Conservation (phyloP, 345 rosid species). For the Microthlaspi erraticum region DNA sequence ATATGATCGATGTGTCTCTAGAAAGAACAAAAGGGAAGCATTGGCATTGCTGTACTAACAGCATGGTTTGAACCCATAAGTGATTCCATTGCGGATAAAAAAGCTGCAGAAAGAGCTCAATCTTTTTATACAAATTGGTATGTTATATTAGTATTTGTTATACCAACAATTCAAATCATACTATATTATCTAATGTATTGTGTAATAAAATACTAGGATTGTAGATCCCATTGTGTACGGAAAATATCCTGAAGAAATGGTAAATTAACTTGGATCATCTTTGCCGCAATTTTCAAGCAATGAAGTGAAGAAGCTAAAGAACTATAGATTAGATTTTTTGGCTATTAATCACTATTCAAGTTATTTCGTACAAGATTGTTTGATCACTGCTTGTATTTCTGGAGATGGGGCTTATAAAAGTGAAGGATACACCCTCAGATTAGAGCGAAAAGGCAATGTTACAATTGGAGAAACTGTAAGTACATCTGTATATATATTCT, state of each 20-base stretch:
- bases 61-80: conserved; percentile 73
- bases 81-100: conserved; percentile 53
- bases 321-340: conserved; percentile 57
- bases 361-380: conserved; percentile 65
- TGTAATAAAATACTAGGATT: conserved; percentile 50
- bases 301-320: conserved; percentile 50
- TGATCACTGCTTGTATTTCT: conserved; percentile 50
- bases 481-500: background rate
- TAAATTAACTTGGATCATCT: conserved; percentile 51
- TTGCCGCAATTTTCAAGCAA: conserved; percentile 58
- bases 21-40: conserved; percentile 62
- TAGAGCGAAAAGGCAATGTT: conserved; percentile 49
- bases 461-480: conserved; percentile 65
- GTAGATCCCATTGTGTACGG: conserved; percentile 66
- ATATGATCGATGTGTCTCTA: conserved; percentile 18
- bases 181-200: background rate
- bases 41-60: conserved; percentile 68
- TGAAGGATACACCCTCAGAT: conserved; percentile 53
- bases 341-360: conserved; percentile 75
- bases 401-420: conserved; percentile 59
- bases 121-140: conserved; percentile 74
- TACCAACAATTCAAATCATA: background rate
- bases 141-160: background rate
- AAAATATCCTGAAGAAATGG: conserved; percentile 67
- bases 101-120: conserved; percentile 70